Percentiles rank a stretch among this genome's conserved stretches.
Conservation (phyloP, 2,329 filamentous ascomycete genomes). For the Botrytis tulipae region DNA sequence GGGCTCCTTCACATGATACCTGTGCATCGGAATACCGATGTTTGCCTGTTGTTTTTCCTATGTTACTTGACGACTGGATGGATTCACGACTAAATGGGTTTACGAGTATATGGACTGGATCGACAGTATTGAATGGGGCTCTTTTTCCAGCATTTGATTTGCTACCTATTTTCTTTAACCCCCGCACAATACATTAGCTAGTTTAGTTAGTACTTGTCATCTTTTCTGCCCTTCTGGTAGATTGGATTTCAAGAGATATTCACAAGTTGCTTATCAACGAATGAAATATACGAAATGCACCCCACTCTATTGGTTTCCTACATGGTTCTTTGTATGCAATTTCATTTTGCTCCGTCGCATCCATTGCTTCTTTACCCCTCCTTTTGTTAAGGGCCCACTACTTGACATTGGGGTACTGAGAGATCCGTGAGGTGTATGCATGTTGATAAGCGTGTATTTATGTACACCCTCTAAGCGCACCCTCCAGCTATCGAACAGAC, state of each 20-base stretch:
- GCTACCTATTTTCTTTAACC: not conserved
- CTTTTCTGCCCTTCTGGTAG: conserved; percentile 13
- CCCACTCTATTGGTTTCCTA: not conserved
- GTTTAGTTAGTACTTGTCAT: conserved; percentile 4
- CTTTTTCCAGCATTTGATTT: conserved; percentile 10
- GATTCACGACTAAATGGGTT: not conserved
- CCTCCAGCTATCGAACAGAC: not conserved
- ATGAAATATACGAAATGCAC: conserved; percentile 18
- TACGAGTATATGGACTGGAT: not conserved
- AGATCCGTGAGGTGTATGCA: not conserved
- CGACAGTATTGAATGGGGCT: not conserved
- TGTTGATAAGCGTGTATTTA: not conserved
- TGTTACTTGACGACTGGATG: conserved; percentile 4
- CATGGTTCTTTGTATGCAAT: not conserved
- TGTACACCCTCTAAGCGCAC: not conserved
- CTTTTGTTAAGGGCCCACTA: not conserved
- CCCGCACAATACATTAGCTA: conserved; percentile 13
- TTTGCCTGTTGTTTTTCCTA: conserved; percentile 19
- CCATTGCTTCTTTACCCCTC: not conserved
- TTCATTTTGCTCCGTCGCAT: not conserved
- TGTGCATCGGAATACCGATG: conserved; percentile 20
- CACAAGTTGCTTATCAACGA: conserved; percentile 19
- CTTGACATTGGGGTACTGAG: not conserved
- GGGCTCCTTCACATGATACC: conserved; percentile 16
- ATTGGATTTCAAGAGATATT: not conserved